These are phyloP conservation scores for Komagataella phaffii DNA, from an alignment of 805 yeast species.

Conservation along the genomic window DNA sequence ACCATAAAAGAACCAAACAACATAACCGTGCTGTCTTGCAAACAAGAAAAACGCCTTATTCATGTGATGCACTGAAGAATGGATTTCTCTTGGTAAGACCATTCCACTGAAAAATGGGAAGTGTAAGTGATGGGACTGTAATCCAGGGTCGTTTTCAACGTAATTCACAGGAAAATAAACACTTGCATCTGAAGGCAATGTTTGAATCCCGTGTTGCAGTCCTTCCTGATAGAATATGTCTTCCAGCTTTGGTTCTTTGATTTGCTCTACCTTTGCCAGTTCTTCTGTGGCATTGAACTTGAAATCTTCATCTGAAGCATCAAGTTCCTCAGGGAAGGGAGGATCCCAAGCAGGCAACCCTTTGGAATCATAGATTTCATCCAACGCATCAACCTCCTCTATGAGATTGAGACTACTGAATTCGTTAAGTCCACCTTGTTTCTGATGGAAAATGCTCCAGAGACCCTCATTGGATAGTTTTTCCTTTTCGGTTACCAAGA, in stretches of 20 bases:
- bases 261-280: not conserved
- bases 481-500: not conserved
- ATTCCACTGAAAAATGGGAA: slow-evolving; percentile 24
- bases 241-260: not conserved
- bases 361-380: not conserved
- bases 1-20: slow-evolving; percentile 38
- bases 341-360: not conserved
- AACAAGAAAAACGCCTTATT: slow-evolving; percentile 33
- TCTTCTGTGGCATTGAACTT: not conserved
- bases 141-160: not conserved
- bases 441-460: not conserved
- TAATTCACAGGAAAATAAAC: not conserved
- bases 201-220: not conserved
- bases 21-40: slow-evolving; percentile 15
- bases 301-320: not conserved
- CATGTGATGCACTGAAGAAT: slow-evolving; percentile 26
- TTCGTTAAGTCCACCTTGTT: no score
- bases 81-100: slow-evolving; percentile 22
- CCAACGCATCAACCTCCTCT: not conserved
- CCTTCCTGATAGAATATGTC: not conserved
- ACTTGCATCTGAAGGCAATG: not conserved
- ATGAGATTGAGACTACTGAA: not conserved
- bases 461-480: not conserved
- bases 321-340: not conserved
- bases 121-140: slow-evolving; percentile 10